Conservation (phyloP, 306 rosid genomes). For the Potentilla sterilis region DNA sequence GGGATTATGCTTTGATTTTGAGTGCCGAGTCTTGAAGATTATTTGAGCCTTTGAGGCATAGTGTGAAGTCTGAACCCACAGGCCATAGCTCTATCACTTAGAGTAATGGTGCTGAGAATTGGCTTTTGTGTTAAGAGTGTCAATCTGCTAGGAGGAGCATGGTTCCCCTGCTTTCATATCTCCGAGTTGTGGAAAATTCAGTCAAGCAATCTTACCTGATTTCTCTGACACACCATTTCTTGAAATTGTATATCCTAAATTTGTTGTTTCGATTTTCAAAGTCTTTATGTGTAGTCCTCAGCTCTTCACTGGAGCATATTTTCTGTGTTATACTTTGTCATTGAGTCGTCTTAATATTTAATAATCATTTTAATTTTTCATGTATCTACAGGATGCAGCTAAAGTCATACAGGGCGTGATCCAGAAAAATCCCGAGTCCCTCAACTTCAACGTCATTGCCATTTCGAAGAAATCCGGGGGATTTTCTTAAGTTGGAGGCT, state of each 20-base stretch:
- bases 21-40: neutral
- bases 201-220: neutral
- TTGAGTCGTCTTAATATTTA: neutral
- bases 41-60: neutral
- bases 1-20: neutral
- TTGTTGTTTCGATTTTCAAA: neutral
- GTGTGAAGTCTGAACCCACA: neutral
- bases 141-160: neutral
- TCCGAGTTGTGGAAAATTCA: neutral
- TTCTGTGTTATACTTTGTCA: neutral
- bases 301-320: neutral
- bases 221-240: neutral
- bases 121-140: neutral
- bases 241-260: neutral
- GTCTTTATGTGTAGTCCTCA: neutral
- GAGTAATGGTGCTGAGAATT: neutral
- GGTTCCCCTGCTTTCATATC: neutral
- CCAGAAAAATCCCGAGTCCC: slow-evolving; percentile 67
- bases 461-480: slow-evolving; percentile 50
- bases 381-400: slow-evolving; percentile 68
- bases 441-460: slow-evolving; percentile 74
- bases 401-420: slow-evolving; percentile 61
- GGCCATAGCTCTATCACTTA: neutral
- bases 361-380: neutral
- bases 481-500: slow-evolving; percentile 10